Base-by-base conservation (phyloP, 2,329 filamentous ascomycete genomes). In the Dichotomopilus funicola region DNA sequence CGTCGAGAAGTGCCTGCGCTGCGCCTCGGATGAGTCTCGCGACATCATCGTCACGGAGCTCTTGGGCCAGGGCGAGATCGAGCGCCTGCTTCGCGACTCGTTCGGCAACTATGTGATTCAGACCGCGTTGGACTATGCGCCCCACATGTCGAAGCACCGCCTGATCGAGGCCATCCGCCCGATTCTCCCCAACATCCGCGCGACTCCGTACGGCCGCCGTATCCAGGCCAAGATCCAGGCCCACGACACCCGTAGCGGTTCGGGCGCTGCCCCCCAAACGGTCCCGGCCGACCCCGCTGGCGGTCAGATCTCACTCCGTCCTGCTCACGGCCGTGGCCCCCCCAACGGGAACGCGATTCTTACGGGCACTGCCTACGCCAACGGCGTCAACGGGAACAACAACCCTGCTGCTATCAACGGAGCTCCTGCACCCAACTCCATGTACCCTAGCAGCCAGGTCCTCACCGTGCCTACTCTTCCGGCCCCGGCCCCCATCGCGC, bases 21-120 rank as follows among this genome's bases (percentile, higher is more conserved):
- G 90, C 68, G 86, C 91, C 38, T 83, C 88, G 58, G 77, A 83
- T 31, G 76, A 81, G 8, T 87, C 87, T 51, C 91, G 87, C 68
- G 87, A 90, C 64, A 78, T 86, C 70, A 86, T 99, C 73, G 87
- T 96, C 56, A 82, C 88, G 38, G 94, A 97, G 74, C 86, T 99
- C 67, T 77, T 86, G 55, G 67, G 74, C 7, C 81, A 86, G 3
- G 79, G 79, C 56, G 90, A 96, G 73, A 86, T 97, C 59, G 91
- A 96, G 66, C 86, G 86, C 62, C 85, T 96, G 63, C 81, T 99
- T 57, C 88, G 90, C 43, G 94, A 99, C 71, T 90, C 87, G 0
- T 99, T 89, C 67, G 94, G 90, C 70, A 99, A 99, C 74, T 99
- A 99, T 66, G 94, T 99, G 61, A 89, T 99, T 41, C 94, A 99